These are phyloP conservation scores for Spizellomyces sp. DNA, from an alignment of 192 early-diverging fungal genomes.

Conservation along the genomic window DNA sequence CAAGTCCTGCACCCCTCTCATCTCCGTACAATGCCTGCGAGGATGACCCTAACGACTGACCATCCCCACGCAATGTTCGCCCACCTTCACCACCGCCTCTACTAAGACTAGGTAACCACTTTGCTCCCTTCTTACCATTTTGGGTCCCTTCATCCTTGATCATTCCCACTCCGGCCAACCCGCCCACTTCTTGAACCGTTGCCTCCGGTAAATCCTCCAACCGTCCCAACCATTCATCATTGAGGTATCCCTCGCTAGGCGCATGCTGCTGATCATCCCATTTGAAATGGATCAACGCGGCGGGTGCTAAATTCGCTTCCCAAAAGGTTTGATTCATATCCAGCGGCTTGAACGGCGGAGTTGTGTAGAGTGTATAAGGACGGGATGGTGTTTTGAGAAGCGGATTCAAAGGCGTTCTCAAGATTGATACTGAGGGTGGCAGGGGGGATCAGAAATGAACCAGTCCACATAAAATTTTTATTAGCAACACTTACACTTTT, in stretches of 20 bases:
- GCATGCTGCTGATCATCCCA: conserved; percentile 28
- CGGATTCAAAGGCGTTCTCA: neutral
- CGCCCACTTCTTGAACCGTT: neutral
- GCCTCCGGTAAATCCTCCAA: conserved; percentile 34
- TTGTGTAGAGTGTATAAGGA: conserved; percentile 37
- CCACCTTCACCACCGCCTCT: neutral
- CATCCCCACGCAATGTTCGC: no score
- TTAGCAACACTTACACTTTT: conserved; percentile 46
- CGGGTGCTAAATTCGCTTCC: conserved; percentile 46
- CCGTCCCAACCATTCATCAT: conserved; percentile 10
- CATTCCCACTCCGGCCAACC: no score
- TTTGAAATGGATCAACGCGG: conserved; percentile 49
- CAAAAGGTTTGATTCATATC: conserved; percentile 44
- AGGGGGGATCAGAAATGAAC: conserved; percentile 16
- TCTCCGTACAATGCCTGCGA: neutral
- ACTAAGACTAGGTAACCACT: neutral
- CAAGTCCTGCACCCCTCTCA: no score
- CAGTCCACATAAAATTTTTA: neutral
- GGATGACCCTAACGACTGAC: neutral
- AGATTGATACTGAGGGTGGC: conserved; percentile 15
- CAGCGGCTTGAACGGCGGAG: conserved; percentile 43
- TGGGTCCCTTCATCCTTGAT: neutral
- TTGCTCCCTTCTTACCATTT: neutral
- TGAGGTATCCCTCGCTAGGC: conserved; percentile 9
- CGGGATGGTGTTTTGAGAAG: neutral